A percentile compares a stretch with the other conserved stretches of the same genome.
phyloP scores from a whole-genome alignment of 1,139 yeast genomes.

The Tardiomyces blankii region DNA sequence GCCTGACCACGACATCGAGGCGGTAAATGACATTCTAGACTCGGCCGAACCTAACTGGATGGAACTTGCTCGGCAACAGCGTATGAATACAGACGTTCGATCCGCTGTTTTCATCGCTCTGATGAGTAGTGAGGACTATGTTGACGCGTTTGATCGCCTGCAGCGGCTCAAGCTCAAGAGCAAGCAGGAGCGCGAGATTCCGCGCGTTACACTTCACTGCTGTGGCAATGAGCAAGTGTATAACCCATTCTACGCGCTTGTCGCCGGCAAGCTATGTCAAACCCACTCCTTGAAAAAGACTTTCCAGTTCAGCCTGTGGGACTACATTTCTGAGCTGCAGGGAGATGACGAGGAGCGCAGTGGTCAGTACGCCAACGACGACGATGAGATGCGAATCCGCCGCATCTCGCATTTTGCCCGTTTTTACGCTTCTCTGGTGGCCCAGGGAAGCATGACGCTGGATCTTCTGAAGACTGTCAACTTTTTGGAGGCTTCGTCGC shows the following conservation, averaged over 20 bases:
- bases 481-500: slow-evolving; percentile 59
- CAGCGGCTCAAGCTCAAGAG: slow-evolving; percentile 71
- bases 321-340: slow-evolving; percentile 62
- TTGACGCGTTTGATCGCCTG: slow-evolving; percentile 75
- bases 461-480: slow-evolving; percentile 66
- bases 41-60: slow-evolving; percentile 78
- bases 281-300: slow-evolving; percentile 62
- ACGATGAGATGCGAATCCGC: slow-evolving; percentile 41
- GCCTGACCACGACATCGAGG: slow-evolving; percentile 16
- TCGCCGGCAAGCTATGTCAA: slow-evolving; percentile 66
- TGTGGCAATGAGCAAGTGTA: slow-evolving; percentile 71
- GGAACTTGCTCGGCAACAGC: slow-evolving; percentile 69
- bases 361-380: slow-evolving; percentile 1
- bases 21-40: slow-evolving; percentile 33
- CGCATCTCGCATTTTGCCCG: slow-evolving; percentile 65
- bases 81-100: slow-evolving; percentile 94
- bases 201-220: slow-evolving; percentile 77
- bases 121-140: slow-evolving; percentile 88
- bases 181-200: slow-evolving; percentile 82
- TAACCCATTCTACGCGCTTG: slow-evolving; percentile 82
- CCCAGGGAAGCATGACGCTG: slow-evolving; percentile 62
- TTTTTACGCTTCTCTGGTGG: slow-evolving; percentile 63
- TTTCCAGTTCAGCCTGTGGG: slow-evolving; percentile 88
- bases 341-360: slow-evolving; percentile 32
- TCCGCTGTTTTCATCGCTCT: slow-evolving; percentile 87